Evolutionary conservation across 306 rosid genomes (phyloP).

Genomic region (Carpinus viminea): DNA sequence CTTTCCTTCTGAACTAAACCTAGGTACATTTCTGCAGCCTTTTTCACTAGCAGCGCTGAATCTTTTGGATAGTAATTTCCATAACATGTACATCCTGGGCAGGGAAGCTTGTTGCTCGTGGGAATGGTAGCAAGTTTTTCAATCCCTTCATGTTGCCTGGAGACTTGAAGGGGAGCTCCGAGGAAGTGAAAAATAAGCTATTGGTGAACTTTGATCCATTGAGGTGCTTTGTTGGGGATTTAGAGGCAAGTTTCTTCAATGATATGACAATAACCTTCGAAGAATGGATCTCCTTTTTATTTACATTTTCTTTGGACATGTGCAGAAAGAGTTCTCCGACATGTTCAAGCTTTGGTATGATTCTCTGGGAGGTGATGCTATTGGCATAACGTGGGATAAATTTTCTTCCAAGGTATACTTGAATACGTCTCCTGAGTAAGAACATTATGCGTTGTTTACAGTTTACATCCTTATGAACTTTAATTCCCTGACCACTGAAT

Average conservation of each 20-base stretch:
- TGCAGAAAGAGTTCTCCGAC: slow-evolving; percentile 64
- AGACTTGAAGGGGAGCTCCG: slow-evolving; percentile 62
- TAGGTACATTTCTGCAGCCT: slow-evolving; percentile 45
- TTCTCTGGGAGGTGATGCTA: slow-evolving; percentile 88
- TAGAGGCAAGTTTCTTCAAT: slow-evolving; percentile 62
- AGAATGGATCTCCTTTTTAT: slow-evolving; percentile 1
- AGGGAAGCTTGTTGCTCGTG: slow-evolving; percentile 69
- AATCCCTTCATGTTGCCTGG: slow-evolving; percentile 66
- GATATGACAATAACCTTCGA: slow-evolving; percentile 11
- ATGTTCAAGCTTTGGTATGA: slow-evolving; percentile 84
- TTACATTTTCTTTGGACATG: slow-evolving; percentile 18
- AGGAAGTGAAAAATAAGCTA: slow-evolving; percentile 62
- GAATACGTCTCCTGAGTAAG: background rate
- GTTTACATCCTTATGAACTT: slow-evolving; percentile 6
- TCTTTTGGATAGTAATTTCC: slow-evolving; percentile 17
- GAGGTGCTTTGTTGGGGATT: slow-evolving; percentile 63
- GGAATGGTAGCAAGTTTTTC: slow-evolving; percentile 67
- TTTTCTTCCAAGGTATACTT: slow-evolving; percentile 63
- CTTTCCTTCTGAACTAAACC: slow-evolving; percentile 71
- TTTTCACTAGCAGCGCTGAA: slow-evolving; percentile 10
- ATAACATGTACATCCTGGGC: slow-evolving; percentile 22
- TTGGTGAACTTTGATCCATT: slow-evolving; percentile 85
- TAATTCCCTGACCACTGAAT: slow-evolving; percentile 15
- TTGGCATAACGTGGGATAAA: slow-evolving; percentile 83
- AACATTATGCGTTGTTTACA: slow-evolving; percentile 1